Evolutionary conservation across 2,329 filamentous ascomycete species (phyloP), one percentile per base, ranked within the genome.

Genomic region (Aureobasidium namibiae): DNA sequence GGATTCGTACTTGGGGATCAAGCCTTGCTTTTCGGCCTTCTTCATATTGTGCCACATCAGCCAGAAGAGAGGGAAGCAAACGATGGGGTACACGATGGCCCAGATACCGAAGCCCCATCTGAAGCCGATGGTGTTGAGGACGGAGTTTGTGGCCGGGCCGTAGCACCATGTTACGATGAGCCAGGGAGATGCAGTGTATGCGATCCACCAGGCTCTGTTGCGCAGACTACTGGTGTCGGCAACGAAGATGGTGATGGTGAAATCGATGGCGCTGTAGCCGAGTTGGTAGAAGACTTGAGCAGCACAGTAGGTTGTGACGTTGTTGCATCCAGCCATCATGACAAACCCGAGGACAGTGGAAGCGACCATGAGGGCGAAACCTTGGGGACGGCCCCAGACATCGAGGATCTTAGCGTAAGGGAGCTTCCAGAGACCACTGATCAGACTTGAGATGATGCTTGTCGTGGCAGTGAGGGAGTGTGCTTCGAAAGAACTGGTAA

Each of bases 381-480:
- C 74, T 61, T 75, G 69, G 6, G 72, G 69, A 38, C 74, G 70
- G 2, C 73, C 74, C 61, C 69, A 75, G 13, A 75, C 66, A 58
- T 75, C 73, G 46, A 76, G 70, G 18, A 73, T 61, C 60, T 75
- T 76, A 5, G 73, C 70, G 23, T 71, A 67, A 1, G 72, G 69
- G 9, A 76, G 69, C 10, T 70, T 70, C 58, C 68, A 65, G 16
- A 72, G 67, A 31, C 72, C 74, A 34, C 65, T 69, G 6, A 75
- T 67, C 16, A 74, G 63, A 9, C 64, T 67, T 3, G 72, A 70
- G 48, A 75, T 68, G 49, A 75, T 67, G 36, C 62, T 65, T 21
- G 67, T 71, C 2, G 72, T 68, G 0, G 71, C 70, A 26, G 71
- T 68, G 14, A 74, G 65, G 14, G 67, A 70, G 58, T 73, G 72